These are phyloP conservation scores for Phaseolus lunatus DNA, from an alignment of 306 rosid genomes.

Conservation along the genomic window DNA sequence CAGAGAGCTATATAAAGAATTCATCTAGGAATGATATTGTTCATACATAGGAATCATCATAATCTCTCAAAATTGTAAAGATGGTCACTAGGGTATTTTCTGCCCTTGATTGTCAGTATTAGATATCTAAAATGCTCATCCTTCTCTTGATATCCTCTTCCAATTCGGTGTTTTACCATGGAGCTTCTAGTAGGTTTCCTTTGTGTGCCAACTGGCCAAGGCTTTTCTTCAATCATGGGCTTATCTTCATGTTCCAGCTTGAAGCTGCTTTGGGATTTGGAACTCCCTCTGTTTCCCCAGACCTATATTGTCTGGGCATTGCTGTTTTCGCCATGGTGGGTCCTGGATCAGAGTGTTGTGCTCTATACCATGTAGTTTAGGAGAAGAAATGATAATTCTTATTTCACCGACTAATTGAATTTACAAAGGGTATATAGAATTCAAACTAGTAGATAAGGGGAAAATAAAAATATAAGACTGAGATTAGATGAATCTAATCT, in stretches of 20 bases:
- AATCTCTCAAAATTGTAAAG: too few relatives aligned
- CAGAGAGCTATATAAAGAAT: too few relatives aligned
- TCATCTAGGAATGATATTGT: too few relatives aligned
- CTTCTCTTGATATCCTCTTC: not conserved
- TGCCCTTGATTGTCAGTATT: not conserved
- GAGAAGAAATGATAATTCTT: not conserved
- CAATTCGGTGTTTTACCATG: not conserved
- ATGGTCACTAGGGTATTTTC: not conserved
- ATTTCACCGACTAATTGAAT: not conserved
- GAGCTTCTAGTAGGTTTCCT: not conserved
- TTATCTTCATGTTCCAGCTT: not conserved
- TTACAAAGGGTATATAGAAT: not conserved
- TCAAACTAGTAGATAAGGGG: not conserved
- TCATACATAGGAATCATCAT: too few relatives aligned
- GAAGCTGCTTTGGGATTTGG: not conserved
- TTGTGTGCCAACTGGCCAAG: not conserved
- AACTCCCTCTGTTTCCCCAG: not conserved
- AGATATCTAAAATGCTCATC: not conserved
- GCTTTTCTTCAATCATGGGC: not conserved
- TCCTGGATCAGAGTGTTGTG: not conserved
- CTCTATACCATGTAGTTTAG: not conserved
- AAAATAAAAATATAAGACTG: not conserved
- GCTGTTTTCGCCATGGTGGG: not conserved
- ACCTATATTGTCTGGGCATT: not conserved
- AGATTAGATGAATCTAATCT: not conserved